phyloP scores from a whole-genome alignment of 2,329 filamentous ascomycete genomes.

The Paecilomyces variotii region DNA sequence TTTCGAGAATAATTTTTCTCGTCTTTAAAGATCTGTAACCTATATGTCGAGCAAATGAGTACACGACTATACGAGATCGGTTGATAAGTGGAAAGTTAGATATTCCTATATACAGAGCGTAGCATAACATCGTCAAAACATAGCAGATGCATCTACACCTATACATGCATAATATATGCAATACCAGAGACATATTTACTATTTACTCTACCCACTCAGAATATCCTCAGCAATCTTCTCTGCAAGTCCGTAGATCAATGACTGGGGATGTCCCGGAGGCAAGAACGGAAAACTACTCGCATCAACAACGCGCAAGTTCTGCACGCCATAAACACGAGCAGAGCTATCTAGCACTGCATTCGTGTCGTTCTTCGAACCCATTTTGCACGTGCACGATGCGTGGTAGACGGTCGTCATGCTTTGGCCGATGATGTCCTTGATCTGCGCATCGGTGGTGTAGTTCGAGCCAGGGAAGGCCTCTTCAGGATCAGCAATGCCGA shows the following conservation, averaged over 20 bases:
- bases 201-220: background rate
- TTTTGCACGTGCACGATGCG: conserved; percentile 27
- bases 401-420: conserved; percentile 28
- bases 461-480: conserved; percentile 33
- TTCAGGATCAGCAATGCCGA: conserved; percentile 21
- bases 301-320: conserved; percentile 26
- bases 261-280: conserved; percentile 35
- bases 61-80: too few relatives aligned
- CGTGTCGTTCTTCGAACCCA: conserved; percentile 22
- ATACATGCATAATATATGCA: too few relatives aligned
- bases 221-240: conserved; percentile 32
- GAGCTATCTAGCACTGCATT: conserved; percentile 26
- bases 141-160: too few relatives aligned
- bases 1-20: too few relatives aligned
- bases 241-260: conserved; percentile 29
- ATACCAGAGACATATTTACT: too few relatives aligned
- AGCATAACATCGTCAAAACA: too few relatives aligned
- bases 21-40: too few relatives aligned
- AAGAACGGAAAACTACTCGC: conserved; percentile 25
- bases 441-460: conserved; percentile 35
- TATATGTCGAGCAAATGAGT: too few relatives aligned
- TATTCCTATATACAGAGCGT: too few relatives aligned
- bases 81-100: too few relatives aligned
- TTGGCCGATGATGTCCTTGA: conserved; percentile 28
- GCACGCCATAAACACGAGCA: conserved; percentile 21